Base-by-base conservation (phyloP, 2,329 filamentous ascomycete species). In the Plectosphaerella cucumerina region DNA sequence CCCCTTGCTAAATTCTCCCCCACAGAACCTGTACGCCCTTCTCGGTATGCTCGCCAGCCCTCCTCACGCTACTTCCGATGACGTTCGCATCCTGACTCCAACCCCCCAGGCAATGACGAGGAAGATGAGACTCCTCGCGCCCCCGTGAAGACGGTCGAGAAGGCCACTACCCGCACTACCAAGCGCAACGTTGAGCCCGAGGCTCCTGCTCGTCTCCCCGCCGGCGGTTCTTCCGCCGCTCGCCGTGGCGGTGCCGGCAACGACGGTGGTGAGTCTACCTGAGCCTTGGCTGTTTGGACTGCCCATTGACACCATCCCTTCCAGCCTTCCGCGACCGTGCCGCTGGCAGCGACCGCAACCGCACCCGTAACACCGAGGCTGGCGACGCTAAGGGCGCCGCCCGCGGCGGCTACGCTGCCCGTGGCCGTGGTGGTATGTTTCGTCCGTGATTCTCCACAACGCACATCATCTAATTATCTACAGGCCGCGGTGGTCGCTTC, bases 11-110 rank as follows among this genome's bases (percentile, higher is more conserved):
- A 34, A 17, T 21, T 14, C 14, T 33, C 15, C 23, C 26, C 37
- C 39, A 22, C 62, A 97, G 94, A 99, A 99, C 84, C 86, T 89
- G 70, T 97, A 89, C 84, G 93, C 94, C 84, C 87, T 96, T 80
- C 90, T 99, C 83, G 93, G 94, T 97, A 96, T 67, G 74, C 68
- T 54, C 50, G 51, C 54, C 58, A 51, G 58, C 53, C 53, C 53
- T n/a, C n/a, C n/a, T 52, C 53, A 31, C 26, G 26, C 56, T 53
- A 44, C 35, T 57, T 55, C 46, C 47, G 34, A 42, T 35, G 46
- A 51, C 37, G 34, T 47, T 11, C 45, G 12, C 45, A 48, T 57
- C 48, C 51, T 53, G 59, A 50, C 49, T 48, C 47, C 34, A 47
- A 48, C 45, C 56, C 51, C 65, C 59, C 65, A 82, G 83, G 83